Percentiles rank a stretch among this genome's conserved stretches.
phyloP scores from a whole-genome alignment of 257 asterid genomes.

The Ligustrum vulgare region DNA sequence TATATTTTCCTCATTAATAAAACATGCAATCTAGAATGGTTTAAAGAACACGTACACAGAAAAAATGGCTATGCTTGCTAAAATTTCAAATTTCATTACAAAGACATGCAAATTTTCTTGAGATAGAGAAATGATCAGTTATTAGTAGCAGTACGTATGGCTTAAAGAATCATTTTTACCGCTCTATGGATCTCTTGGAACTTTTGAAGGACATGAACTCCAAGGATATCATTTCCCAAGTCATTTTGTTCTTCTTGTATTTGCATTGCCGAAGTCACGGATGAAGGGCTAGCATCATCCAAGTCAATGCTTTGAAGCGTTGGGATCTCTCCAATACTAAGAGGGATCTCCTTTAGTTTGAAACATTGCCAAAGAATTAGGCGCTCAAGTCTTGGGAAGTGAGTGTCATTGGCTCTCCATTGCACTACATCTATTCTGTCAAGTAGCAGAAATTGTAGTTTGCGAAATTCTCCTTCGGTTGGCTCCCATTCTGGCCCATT shows the following conservation, averaged over 20 bases:
- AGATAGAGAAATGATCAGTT: background rate
- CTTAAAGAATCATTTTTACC: background rate
- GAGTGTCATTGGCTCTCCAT: conserved; percentile 11
- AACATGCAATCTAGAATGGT: no score
- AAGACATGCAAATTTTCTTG: no score
- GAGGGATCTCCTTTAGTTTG: conserved; percentile 24
- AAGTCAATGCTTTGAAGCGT: conserved; percentile 14
- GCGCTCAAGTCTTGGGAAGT: conserved; percentile 16
- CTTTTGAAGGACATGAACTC: background rate
- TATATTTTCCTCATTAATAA: no score
- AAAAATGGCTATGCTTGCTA: background rate
- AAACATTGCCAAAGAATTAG: background rate
- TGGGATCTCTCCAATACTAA: conserved; percentile 14
- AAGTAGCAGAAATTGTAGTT: conserved; percentile 12
- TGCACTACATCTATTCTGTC: background rate
- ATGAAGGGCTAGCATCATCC: background rate
- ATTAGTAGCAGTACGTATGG: background rate
- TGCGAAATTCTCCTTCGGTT: conserved; percentile 15
- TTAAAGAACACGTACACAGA: no score
- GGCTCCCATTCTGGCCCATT: conserved; percentile 19
- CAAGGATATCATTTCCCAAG: conserved; percentile 12
- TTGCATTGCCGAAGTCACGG: conserved; percentile 7
- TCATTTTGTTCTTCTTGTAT: conserved; percentile 8
- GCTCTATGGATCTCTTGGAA: no score
- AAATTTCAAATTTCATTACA: background rate